Base-by-base conservation (phyloP, 179 eudicot species). In the Beta corolliflora region DNA sequence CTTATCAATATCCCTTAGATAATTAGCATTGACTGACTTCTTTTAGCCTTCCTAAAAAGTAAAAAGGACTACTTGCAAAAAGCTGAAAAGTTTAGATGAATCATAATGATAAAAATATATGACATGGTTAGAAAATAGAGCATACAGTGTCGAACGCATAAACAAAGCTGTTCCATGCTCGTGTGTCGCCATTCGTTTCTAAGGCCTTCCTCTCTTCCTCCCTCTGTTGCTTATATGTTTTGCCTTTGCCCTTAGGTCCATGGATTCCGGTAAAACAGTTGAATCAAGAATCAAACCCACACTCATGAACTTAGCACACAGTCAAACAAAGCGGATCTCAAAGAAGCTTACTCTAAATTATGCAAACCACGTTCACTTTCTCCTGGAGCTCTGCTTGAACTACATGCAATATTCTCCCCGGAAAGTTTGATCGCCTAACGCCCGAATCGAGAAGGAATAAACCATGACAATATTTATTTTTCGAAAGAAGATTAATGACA, bases 91-190 rank as follows among this genome's bases (percentile, higher is more conserved):
- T 63, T 29, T 63, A 63, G 2, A 23, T 5, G 0, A 14, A 41
- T 5, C 50, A 68, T 68, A 44, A 66, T 66, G 70, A 66, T 66
- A 5, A 31, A 3, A 29, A 13, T 66, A 5, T 31, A 66, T 29
- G 41, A 69, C 68, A 23, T 11, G 56, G 4, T 48, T 48, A 77
- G 52, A 36, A 79, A 76, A 58, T 45, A 46, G 36, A 82, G 72
- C 92, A 84, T 87, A 96, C 99, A 58, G 99, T 94, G 81, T 94
- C 98, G 94, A 71, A 68, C 92, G 93, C 97, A 96, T 96, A 83
- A 89, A 96, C 89, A 94, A 91, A 89, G n/a, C 90, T 92, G 88
- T 94, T 94, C 99, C 99, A 96, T 58, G 97, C 91, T 85, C 69
- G 88, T 53, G 94, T 93, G 84, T 91, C 87, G 67, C 98, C 99